Conservation (phyloP, 345 rosid species). For the Eucalyptus erythrocorys region DNA sequence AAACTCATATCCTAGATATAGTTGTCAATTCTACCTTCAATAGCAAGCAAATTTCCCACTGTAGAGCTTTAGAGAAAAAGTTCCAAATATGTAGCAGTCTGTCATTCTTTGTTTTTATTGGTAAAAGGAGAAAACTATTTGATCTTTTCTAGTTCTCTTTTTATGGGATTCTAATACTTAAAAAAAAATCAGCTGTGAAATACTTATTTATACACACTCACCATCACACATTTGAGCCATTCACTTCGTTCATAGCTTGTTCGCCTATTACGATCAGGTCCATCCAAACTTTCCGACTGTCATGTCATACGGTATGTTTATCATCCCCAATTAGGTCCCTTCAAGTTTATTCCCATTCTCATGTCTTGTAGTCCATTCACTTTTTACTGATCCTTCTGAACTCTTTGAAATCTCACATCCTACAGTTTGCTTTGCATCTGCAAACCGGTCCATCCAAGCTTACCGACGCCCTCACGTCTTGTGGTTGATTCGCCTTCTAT, state of each 20-base stretch:
- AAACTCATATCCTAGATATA: background rate
- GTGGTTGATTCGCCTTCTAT: background rate
- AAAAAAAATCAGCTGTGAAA: background rate
- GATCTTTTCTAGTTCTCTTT: background rate
- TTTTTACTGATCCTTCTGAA: background rate
- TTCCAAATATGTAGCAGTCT: background rate
- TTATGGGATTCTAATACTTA: background rate
- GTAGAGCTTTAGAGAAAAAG: background rate
- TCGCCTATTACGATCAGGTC: background rate
- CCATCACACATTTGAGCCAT: background rate
- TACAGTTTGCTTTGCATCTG: background rate
- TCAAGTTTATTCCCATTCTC: background rate
- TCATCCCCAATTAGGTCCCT: background rate
- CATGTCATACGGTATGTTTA: background rate
- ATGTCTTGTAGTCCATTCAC: background rate
- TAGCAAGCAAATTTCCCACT: background rate
- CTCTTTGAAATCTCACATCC: background rate
- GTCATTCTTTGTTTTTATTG: background rate
- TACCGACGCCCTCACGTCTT: background rate
- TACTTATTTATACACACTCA: background rate
- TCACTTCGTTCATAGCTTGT: background rate
- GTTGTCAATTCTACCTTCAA: background rate
- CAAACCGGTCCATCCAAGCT: background rate
- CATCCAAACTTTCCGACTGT: background rate
- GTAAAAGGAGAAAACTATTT: background rate